phyloP scores from a whole-genome alignment of 2,329 filamentous ascomycete genomes.

The Botryotinia narcissicola region DNA sequence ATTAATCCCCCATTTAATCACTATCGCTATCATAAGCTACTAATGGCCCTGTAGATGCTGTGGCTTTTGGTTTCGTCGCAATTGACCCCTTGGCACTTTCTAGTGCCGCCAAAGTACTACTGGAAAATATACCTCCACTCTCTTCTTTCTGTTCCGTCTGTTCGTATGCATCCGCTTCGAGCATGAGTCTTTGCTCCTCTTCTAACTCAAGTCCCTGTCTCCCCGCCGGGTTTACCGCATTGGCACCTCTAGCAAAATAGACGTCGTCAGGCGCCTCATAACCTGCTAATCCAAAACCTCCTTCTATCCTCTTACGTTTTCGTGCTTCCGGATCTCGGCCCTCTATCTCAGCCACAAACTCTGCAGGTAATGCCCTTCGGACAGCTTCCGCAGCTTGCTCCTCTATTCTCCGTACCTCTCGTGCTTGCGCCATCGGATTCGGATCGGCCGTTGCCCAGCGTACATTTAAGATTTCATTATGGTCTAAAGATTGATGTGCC shows the following conservation, averaged over 20 bases:
- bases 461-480: conserved; percentile 91
- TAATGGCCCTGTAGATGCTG: conserved; percentile 64
- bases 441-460: conserved; percentile 96
- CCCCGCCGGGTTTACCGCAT: conserved; percentile 59
- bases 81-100: conserved; percentile 56
- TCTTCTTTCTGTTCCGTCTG: conserved; percentile 40
- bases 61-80: conserved; percentile 49
- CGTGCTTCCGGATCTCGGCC: conserved; percentile 82
- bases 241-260: conserved; percentile 80
- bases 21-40: conserved; percentile 91
- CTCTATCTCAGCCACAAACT: conserved; percentile 91
- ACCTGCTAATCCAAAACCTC: conserved; percentile 69
- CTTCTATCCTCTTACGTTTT: conserved; percentile 87
- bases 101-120: conserved; percentile 76
- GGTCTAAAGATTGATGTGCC: conserved; percentile 89
- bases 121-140: conserved; percentile 70
- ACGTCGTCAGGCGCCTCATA: conserved; percentile 94
- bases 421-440: conserved; percentile 89
- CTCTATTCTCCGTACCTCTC: conserved; percentile 84
- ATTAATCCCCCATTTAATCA: conserved; percentile 46
- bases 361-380: conserved; percentile 78
- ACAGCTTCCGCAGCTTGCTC: conserved; percentile 97
- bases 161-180: conserved; percentile 47
- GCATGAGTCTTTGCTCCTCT: conserved; percentile 57
- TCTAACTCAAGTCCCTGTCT: conserved; percentile 62